Evolutionary conservation across 768 basidiomycete genomes (phyloP).

Genomic region (Leucocoprinus leucothites): DNA sequence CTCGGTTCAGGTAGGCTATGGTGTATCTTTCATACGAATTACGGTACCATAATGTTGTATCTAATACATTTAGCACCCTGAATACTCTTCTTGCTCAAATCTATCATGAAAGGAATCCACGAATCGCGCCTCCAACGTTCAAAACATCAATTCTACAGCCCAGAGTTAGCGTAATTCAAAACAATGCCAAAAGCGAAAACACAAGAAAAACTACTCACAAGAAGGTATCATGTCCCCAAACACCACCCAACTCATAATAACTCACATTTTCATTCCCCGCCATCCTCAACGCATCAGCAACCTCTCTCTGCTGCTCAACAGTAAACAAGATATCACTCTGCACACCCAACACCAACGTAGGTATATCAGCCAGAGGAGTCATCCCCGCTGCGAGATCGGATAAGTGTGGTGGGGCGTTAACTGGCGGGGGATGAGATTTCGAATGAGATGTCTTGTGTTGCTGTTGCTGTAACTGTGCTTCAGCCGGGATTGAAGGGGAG

Average conservation of each 20-base stretch:
- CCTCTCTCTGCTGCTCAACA: constrained; percentile 94
- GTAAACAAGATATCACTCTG: constrained; percentile 97
- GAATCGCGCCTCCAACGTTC: constrained; percentile 88
- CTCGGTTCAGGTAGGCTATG: no score
- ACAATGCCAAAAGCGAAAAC: background rate
- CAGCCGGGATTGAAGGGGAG: constrained; percentile 16
- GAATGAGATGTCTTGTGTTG: constrained; percentile 47
- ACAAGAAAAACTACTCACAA: constrained; percentile 49
- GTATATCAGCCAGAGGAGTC: constrained; percentile 68
- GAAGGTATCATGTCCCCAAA: constrained; percentile 99
- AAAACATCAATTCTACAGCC: constrained; percentile 68
- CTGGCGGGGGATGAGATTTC: constrained; percentile 70
- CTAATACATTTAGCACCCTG: no score
- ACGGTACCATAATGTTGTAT: no score
- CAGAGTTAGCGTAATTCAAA: constrained; percentile 4
- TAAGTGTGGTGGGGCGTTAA: constrained; percentile 72
- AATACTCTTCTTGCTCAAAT: no score
- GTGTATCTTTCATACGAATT: no score
- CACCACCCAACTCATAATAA: constrained; percentile 96
- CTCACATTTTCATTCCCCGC: constrained; percentile 86
- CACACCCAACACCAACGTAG: constrained; percentile 86
- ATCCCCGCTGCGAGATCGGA: constrained; percentile 78
- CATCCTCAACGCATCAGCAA: constrained; percentile 88
- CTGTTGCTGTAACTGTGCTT: constrained; percentile 17
- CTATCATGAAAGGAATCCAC: constrained; percentile 79